phyloP scores from a whole-genome alignment of 2,329 filamentous ascomycete species.

The Zalaria obscura region DNA sequence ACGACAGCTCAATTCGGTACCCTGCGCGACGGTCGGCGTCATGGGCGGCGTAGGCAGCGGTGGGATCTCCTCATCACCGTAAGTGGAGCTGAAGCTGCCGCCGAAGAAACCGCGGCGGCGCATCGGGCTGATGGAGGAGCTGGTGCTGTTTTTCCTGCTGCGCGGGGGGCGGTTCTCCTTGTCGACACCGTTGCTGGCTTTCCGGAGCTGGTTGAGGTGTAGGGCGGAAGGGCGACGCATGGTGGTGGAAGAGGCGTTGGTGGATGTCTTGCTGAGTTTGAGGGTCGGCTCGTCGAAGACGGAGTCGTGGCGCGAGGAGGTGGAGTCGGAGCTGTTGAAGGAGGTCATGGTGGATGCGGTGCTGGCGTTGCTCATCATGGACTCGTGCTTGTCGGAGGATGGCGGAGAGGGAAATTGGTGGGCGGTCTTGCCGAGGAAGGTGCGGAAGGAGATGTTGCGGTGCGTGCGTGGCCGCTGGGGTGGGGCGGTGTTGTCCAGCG shows the following conservation, averaged over 20 bases:
- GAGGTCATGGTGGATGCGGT: constrained; percentile 2
- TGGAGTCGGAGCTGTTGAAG: background rate
- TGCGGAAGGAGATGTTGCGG: constrained; percentile 9
- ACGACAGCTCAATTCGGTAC: constrained; percentile 15
- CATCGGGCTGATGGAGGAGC: constrained; percentile 1
- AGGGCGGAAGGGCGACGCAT: constrained; percentile 8
- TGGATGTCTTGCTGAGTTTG: constrained; percentile 5
- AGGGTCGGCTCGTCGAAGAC: constrained; percentile 6
- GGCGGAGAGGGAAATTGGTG: background rate
- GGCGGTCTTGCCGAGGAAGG: constrained; percentile 4
- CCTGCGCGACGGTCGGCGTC: constrained; percentile 6
- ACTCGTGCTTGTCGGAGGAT: background rate
- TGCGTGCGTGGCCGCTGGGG: constrained; percentile 6
- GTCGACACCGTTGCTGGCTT: constrained; percentile 6
- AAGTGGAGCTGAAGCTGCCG: constrained; percentile 7
- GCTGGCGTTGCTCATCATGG: background rate
- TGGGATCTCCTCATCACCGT: constrained; percentile 7
- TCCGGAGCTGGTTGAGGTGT: constrained; percentile 5
- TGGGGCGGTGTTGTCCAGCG: background rate
- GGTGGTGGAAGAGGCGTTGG: constrained; percentile 4
- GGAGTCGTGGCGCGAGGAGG: constrained; percentile 3
- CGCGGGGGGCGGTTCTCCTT: constrained; percentile 2
- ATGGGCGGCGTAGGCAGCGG: constrained; percentile 7
- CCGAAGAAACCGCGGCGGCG: constrained; percentile 7
- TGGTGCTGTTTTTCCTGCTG: constrained; percentile 7